Base-by-base conservation (phyloP, 495 filamentous ascomycete species). In the Aspergillus bertholletiae region DNA sequence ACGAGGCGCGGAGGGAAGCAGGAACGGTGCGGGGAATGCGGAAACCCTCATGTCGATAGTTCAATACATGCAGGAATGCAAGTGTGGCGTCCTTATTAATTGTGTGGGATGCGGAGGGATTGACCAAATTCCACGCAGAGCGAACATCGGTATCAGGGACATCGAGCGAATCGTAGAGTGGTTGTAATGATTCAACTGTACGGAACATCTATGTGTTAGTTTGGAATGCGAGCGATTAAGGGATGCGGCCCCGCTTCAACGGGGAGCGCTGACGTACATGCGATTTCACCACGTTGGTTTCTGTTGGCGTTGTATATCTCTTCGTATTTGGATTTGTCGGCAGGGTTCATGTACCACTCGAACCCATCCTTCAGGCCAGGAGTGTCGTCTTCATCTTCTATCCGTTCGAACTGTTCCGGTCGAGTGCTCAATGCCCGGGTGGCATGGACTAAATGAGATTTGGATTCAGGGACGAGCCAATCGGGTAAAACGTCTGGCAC, bases 341-440 rank as follows among this genome's bases (percentile, higher is more conserved):
- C 71, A 1, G 94, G 94, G 55, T 83, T 88, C 92, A 98, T 97
- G 73, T 98, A 98, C 94, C 94, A 98, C 70, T 98, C 94, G 71
- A 98, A 98, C 1, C 92, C 92, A 72, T 96, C 89, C 67, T 94
- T 96, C 50, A 98, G 73, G 6, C 94, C 90, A 5, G 83, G 82
- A 20, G 82, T 83, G 64, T 92, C 90, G 57, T 90, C 87, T 56
- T 92, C 88, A 40, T 83, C 80, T 53, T 82, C 80, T 57, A 90
- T 80, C 54, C 83, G 81, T 71, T 96, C 91, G 71, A 97, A 96
- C 56, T 87, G 81, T 30, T 86, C 80, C 52, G 85, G 87, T 37
- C 84, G 80, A 50, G 82, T 84, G 35, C 84, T 88, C 51, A 98
- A 76, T 37, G 95, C 94, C 48, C 88, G 83, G 57, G 74, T 88